phyloP scores from a whole-genome alignment of 1,284 basidiomycete species.

The Irpex rosettiformis region DNA sequence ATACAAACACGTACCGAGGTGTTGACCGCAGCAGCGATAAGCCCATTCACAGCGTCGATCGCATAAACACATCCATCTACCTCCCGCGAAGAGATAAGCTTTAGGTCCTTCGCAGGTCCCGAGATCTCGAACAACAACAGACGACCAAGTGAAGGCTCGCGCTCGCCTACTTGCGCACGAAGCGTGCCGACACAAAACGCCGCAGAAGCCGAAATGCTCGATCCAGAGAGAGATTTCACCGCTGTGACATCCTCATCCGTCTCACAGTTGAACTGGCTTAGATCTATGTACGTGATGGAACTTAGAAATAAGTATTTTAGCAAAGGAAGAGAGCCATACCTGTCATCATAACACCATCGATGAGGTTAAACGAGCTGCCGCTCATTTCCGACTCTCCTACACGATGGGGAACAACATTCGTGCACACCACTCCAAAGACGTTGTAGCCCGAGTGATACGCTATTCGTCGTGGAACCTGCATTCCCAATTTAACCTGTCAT shows the following conservation, averaged over 20 bases:
- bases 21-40: constrained; percentile 70
- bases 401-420: constrained; percentile 47
- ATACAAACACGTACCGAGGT: constrained; percentile 55
- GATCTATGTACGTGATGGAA: constrained; percentile 32
- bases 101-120: constrained; percentile 25
- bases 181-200: constrained; percentile 61
- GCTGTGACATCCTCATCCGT: constrained; percentile 59
- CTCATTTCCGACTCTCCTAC: constrained; percentile 49
- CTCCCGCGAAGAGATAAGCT: constrained; percentile 22
- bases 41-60: constrained; percentile 41
- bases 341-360: constrained; percentile 64
- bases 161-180: constrained; percentile 43
- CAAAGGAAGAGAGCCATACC: constrained; percentile 39
- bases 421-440: constrained; percentile 63
- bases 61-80: constrained; percentile 64
- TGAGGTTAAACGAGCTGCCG: constrained; percentile 59
- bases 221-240: constrained; percentile 35
- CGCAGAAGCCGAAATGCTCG: constrained; percentile 25
- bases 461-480: constrained; percentile 64
- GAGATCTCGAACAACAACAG: constrained; percentile 47
- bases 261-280: constrained; percentile 51
- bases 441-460: constrained; percentile 51
- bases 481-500: constrained; percentile 60
- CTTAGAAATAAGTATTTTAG: too few species aligned
- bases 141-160: constrained; percentile 57